These are phyloP conservation scores for Lasiosphaeris hirsuta DNA, from an alignment of 495 filamentous ascomycete species.

Conservation along the genomic window DNA sequence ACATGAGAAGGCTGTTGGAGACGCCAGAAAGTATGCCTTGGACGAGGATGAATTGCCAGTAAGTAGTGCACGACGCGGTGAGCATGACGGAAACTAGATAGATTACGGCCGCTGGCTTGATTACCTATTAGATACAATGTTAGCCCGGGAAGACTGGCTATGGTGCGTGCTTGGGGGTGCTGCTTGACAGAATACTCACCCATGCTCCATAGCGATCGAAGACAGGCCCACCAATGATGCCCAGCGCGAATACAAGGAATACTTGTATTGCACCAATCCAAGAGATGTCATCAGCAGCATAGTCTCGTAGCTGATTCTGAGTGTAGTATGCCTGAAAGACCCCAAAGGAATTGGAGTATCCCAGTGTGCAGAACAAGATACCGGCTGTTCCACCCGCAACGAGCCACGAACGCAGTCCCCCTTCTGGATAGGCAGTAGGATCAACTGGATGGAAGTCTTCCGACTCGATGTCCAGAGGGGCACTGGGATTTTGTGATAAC, in stretches of 20 bases:
- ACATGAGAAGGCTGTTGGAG: conserved; percentile 62
- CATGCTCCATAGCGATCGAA: conserved; percentile 48
- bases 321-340: conserved; percentile 58
- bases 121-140: neutral
- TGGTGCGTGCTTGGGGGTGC: neutral
- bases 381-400: conserved; percentile 9
- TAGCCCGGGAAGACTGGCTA: neutral
- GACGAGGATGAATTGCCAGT: conserved; percentile 62
- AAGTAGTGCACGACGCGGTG: conserved; percentile 58
- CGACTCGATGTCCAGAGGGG: neutral
- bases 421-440: conserved; percentile 5
- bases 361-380: conserved; percentile 49
- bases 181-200: conserved; percentile 23
- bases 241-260: conserved; percentile 43
- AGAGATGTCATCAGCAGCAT: conserved; percentile 52
- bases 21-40: conserved; percentile 55
- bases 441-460: too few species aligned
- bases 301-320: conserved; percentile 40
- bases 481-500: neutral
- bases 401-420: conserved; percentile 13
- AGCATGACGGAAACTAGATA: conserved; percentile 75
- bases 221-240: conserved; percentile 43
- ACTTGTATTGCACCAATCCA: conserved; percentile 55
- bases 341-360: conserved; percentile 60
- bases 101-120: conserved; percentile 2